phyloP scores from a whole-genome alignment of 345 rosid genomes.

The Camelina sativa region DNA sequence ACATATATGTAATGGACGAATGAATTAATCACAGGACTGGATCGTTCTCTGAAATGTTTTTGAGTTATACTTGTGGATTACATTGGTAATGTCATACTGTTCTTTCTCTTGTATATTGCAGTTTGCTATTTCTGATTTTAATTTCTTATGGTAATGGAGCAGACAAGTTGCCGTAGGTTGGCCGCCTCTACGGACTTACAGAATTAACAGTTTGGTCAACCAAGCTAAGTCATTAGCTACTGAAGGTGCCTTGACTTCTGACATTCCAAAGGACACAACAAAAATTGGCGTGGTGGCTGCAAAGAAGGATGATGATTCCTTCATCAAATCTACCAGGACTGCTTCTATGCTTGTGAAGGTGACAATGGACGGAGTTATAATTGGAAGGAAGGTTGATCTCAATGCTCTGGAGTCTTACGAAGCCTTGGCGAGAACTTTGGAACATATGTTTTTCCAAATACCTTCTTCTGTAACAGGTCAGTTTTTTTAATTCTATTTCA shows the following conservation, averaged over 20 bases:
- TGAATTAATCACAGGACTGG: neutral
- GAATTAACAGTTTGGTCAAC: constrained; percentile 83
- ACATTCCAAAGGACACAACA: constrained; percentile 42
- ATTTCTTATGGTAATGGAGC: constrained; percentile 38
- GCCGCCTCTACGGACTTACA: constrained; percentile 83
- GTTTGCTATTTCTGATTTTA: constrained; percentile 3
- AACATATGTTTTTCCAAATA: constrained; percentile 67
- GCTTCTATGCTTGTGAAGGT: constrained; percentile 74
- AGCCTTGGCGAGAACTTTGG: constrained; percentile 66
- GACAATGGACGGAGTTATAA: constrained; percentile 85
- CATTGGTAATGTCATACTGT: neutral
- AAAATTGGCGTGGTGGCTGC: constrained; percentile 32
- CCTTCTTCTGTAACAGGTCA: constrained; percentile 37
- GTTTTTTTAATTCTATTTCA: constrained; percentile 17
- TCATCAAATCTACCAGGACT: constrained; percentile 34
- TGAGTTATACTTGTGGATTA: neutral
- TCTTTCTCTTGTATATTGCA: neutral
- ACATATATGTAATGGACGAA: neutral
- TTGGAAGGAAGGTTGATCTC: constrained; percentile 92
- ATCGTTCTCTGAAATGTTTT: constrained; percentile 11
- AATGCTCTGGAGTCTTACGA: constrained; percentile 68
- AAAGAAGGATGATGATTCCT: constrained; percentile 34
- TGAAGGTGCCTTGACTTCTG: constrained; percentile 50
- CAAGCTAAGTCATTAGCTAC: constrained; percentile 60
- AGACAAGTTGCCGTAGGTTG: constrained; percentile 84